These are phyloP conservation scores for Candolleomyces efflorescens DNA, from an alignment of 768 basidiomycete species.

Conservation along the genomic window DNA sequence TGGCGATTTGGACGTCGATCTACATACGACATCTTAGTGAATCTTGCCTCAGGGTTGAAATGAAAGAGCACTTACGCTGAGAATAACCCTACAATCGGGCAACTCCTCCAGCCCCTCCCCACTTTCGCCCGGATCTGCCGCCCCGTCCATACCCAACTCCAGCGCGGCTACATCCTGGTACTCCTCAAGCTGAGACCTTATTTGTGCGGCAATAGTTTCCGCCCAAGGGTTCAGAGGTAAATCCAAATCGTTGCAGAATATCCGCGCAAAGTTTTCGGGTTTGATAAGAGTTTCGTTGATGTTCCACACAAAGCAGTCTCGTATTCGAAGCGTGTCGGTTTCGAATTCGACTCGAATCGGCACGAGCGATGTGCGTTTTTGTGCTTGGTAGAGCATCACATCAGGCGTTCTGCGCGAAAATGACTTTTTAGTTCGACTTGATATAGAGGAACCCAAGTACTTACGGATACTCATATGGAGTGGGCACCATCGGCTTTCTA, in stretches of 20 bases:
- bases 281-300: slow-evolving; percentile 82
- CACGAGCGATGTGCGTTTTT: slow-evolving; percentile 52
- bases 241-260: slow-evolving; percentile 87
- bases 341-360: slow-evolving; percentile 97
- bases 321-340: slow-evolving; percentile 84
- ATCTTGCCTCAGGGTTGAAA: not conserved
- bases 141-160: slow-evolving; percentile 63
- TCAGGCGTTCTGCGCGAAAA: slow-evolving; percentile 54
- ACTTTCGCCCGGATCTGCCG: slow-evolving; percentile 40
- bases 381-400: slow-evolving; percentile 58
- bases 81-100: slow-evolving; percentile 76
- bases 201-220: slow-evolving; percentile 80
- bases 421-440: not conserved
- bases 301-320: slow-evolving; percentile 97
- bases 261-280: slow-evolving; percentile 79
- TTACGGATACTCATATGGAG: slow-evolving; percentile 73
- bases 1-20: slow-evolving; percentile 97
- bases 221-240: slow-evolving; percentile 63
- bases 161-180: slow-evolving; percentile 77
- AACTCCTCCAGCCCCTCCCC: slow-evolving; percentile 49
- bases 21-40: slow-evolving; percentile 24
- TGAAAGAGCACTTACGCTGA: slow-evolving; percentile 51
- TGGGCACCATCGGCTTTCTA: slow-evolving; percentile 45
- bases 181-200: slow-evolving; percentile 88
- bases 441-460: slow-evolving; percentile 25